Evolutionary conservation across 805 yeast genomes (phyloP).

Genomic region (Saccharomycopsis oosterbeekiorum): DNA sequence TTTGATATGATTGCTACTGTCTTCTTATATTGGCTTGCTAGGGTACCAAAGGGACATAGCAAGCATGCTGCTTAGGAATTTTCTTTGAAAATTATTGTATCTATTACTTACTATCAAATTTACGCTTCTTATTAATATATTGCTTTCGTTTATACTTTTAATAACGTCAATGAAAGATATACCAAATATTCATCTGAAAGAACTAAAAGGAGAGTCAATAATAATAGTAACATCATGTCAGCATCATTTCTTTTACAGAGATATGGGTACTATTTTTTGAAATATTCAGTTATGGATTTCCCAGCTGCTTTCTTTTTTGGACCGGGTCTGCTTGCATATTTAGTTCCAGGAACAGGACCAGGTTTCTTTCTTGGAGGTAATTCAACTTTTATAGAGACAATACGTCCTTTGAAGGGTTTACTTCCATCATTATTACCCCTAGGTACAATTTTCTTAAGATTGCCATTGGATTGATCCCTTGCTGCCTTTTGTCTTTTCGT

Average conservation of each 20-base stretch:
- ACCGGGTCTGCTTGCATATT: conserved; percentile 5
- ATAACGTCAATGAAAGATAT: no score
- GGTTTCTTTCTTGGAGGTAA: conserved; percentile 3
- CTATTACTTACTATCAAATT: not conserved
- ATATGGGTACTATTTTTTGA: not conserved
- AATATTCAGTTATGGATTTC: not conserved
- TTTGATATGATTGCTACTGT: conserved; percentile 35
- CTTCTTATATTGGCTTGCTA: conserved; percentile 49
- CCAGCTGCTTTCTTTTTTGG: conserved; percentile 6
- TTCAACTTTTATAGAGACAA: not conserved
- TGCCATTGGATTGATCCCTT: not conserved
- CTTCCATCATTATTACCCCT: not conserved
- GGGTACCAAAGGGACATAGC: conserved; percentile 59
- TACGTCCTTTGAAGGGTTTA: not conserved
- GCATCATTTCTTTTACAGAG: not conserved
- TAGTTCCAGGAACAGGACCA: conserved; percentile 10
- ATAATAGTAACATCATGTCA: not conserved
- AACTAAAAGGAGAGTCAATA: not conserved
- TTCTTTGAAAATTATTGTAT: not conserved
- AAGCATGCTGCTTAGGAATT: conserved; percentile 12
- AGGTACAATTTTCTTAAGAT: not conserved
- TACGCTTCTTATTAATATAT: not conserved
- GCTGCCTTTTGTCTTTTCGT: not conserved
- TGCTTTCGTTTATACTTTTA: no score
- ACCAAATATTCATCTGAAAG: no score